A percentile compares a stretch with the other conserved stretches of the same genome.
Evolutionary conservation across 352 stramenopile species (phyloP).

Genomic region (Pythium folliculosum): DNA sequence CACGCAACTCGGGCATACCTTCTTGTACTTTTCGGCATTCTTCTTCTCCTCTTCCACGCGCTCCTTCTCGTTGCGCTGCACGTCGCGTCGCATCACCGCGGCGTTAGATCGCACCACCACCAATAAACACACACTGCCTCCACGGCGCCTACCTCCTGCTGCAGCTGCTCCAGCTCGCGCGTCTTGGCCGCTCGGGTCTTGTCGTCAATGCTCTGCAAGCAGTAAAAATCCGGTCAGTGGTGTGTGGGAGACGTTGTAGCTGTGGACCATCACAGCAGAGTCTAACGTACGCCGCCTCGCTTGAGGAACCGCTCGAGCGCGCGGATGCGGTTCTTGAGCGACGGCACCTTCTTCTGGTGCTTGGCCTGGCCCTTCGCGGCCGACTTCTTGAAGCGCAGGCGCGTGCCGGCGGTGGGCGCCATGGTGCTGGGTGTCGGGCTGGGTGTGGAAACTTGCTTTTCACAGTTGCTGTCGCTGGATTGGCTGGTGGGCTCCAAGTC

Average conservation of each 20-base stretch:
- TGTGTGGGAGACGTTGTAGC: neutral
- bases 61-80: conserved; percentile 27
- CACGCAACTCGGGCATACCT: conserved; percentile 28
- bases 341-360: conserved; percentile 71
- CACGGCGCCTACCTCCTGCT: conserved; percentile 19
- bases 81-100: neutral
- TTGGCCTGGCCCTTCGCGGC: conserved; percentile 48
- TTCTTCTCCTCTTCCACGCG: conserved; percentile 52
- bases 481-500: conserved; percentile 25
- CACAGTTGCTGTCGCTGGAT: conserved; percentile 30
- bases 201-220: conserved; percentile 29
- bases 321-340: conserved; percentile 84
- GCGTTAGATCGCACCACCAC: neutral
- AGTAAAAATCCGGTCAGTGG: no score
- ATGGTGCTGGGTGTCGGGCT: conserved; percentile 23
- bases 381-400: conserved; percentile 69
- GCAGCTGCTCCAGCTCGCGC: conserved; percentile 39
- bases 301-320: conserved; percentile 79
- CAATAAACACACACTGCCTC: neutral
- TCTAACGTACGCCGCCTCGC: conserved; percentile 40
- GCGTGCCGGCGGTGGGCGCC: conserved; percentile 65
- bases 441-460: conserved; percentile 22
- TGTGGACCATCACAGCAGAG: no score
- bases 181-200: conserved; percentile 39
- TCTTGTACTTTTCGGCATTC: conserved; percentile 82